Base-by-base conservation (phyloP, 2,329 filamentous ascomycete species). In the Fusarium verticillioides region DNA sequence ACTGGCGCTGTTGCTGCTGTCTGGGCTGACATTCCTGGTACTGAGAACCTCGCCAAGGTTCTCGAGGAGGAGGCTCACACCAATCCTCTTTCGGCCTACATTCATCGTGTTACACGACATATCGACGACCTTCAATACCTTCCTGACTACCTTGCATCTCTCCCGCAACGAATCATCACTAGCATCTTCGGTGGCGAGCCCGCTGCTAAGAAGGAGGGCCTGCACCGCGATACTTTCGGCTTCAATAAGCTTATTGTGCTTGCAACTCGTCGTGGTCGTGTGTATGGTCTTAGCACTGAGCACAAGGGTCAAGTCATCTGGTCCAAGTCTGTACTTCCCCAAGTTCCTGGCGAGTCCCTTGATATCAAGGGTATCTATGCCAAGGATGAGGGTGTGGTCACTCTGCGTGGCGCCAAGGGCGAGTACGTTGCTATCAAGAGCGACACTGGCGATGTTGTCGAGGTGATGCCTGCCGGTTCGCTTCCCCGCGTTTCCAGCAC, bases 1-100 rank as follows among this genome's bases (percentile, higher is more conserved):
- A 91, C 92, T n/a, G 92, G 91, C 49, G 91, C 90, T n/a, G 87
- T 94, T 32, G 91, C 94, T 60, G 95, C 94, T 42, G 89, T 90
- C 16, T 97, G 94, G 88, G 93, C 92, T 2, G 93, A 96, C 56
- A 88, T 94, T 10, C 91, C 92, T 18, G 90, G 92, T 74, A 88
- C 89, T 21, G 93, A 95, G 79, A 88, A 91, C 58, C 85, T 98
- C 54, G 94, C 91, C 10, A 92, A 93, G 80, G 93, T 94, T 36
- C 86, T 98, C 12, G 93, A 97, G 74, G 89, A 93, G 30, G 96
- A 99, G 83, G 93, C 94, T 8, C 93, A 97, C 79, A 93, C 92
- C 78, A 97, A 93, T 79, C 87, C 94, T 7, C 78, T 94, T 10
- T 86, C 89, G 16, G 96, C 96, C n/a, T 99, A 97, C 78, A 84